Evolutionary conservation across 768 basidiomycete species (phyloP), one percentile per base, ranked within the genome.

Genomic region (Termitomyces heimii): DNA sequence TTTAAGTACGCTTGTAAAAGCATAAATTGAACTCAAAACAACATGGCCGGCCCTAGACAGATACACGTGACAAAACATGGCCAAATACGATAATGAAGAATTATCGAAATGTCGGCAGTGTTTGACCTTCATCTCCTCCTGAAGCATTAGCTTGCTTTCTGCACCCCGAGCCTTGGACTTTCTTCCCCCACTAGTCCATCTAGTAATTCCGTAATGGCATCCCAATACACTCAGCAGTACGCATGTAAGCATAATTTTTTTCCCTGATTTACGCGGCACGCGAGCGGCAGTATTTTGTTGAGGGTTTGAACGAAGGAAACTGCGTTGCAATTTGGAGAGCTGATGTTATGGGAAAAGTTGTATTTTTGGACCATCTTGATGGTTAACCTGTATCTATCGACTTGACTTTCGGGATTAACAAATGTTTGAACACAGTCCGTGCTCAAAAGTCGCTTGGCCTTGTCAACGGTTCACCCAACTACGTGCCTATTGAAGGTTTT

Each of bases 361-460:
- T 28, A 16, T 16, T 55, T n/a, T 29, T 1, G n/a, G 13, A n/a
- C 22, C n/a, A 29, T 20, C 8, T 34, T n/a, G 13, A 42, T 54
- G 20, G 13, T 32, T 18, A 9, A 37, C 18, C 16, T 26, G 34
- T n/a, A 6, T 40, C n/a, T 3, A 22, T 28, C 12, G 2, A 37
- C 12, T 42, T 53, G 60, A 12, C 39, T 52, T 65, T 52, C 26
- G 20, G 37, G 10, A 26, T 28, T 52, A 29, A 52, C 54, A 32
- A 37, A 18, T 32, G 16, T 53, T 44, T 43, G 52, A 59, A 29
- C 56, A 57, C 65, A 95, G 94, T 85, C 78, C 92, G 96, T 71
- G 92, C 95, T 44, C 95, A 97, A 82, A 98, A 97, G 83, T 80
- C 83, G 59, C 77, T 96, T 54, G 92, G 92, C 63, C 83, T 98